These are phyloP conservation scores for Leccinum imitatum DNA, from an alignment of 768 basidiomycete genomes.

Conservation along the genomic window DNA sequence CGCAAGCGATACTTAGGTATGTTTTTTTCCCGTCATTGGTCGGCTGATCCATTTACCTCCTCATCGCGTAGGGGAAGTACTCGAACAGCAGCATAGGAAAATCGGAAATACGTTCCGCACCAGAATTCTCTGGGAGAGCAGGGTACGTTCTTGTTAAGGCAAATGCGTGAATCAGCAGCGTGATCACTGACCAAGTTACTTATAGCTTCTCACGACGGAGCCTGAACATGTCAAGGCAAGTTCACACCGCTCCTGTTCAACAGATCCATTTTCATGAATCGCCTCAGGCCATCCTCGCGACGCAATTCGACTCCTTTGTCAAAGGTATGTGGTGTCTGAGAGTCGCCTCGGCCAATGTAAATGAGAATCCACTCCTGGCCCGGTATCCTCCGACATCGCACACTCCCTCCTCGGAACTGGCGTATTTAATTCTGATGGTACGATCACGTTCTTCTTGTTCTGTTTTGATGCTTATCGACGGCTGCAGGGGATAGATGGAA, in stretches of 20 bases:
- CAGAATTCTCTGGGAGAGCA: conserved; percentile 38
- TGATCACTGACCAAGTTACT: background rate
- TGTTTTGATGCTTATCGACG: background rate
- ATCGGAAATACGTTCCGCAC: conserved; percentile 35
- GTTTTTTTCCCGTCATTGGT: conserved; percentile 1
- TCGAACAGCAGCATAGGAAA: conserved; percentile 22
- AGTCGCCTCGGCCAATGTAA: conserved; percentile 12
- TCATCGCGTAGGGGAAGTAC: conserved; percentile 27
- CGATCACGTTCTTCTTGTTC: background rate
- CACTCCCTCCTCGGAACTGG: conserved; percentile 51
- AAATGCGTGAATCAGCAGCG: background rate
- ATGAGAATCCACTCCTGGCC: conserved; percentile 23
- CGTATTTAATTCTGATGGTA: conserved; percentile 60
- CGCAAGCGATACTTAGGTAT: conserved; percentile 31
- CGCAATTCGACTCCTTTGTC: conserved; percentile 43
- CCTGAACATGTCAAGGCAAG: conserved; percentile 47
- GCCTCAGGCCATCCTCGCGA: conserved; percentile 41
- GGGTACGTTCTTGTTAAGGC: conserved; percentile 26
- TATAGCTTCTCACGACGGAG: conserved; percentile 45
- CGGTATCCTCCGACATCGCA: conserved; percentile 8
- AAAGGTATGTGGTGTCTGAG: conserved; percentile 32
- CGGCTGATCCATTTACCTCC: background rate
- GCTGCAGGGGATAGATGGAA: conserved; percentile 56
- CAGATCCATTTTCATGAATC: background rate
- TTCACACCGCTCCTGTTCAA: background rate